Percentiles rank a stretch among this genome's conserved stretches.
phyloP scores from a whole-genome alignment of 495 filamentous ascomycete genomes.

The Physcia stellaris region DNA sequence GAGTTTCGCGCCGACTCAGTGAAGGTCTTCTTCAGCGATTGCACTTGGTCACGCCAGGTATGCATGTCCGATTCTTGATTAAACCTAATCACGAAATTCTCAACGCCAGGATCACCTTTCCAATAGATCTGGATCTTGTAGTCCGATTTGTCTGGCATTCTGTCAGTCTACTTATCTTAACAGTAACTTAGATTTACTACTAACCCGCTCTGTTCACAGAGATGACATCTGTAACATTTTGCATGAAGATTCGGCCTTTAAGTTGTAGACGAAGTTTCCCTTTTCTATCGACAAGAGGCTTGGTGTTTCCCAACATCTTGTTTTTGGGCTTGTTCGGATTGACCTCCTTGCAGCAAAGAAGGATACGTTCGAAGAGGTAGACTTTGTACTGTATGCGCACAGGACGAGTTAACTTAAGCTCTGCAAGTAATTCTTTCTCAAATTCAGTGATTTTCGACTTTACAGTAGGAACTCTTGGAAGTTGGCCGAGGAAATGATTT shows the following conservation, averaged over 20 bases:
- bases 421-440: slow-evolving; percentile 18
- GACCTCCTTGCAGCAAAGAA: slow-evolving; percentile 95
- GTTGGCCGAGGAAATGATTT: slow-evolving; percentile 1
- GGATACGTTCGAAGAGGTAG: slow-evolving; percentile 88
- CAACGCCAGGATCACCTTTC: slow-evolving; percentile 92
- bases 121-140: slow-evolving; percentile 97
- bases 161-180: not conserved
- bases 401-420: slow-evolving; percentile 12
- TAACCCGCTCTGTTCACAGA: slow-evolving; percentile 73
- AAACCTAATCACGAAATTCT: slow-evolving; percentile 92
- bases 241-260: slow-evolving; percentile 98
- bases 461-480: not conserved
- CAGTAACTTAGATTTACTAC: slow-evolving; percentile 3
- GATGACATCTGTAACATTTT: slow-evolving; percentile 90
- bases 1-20: slow-evolving; percentile 31
- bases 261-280: slow-evolving; percentile 73
- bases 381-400: slow-evolving; percentile 67
- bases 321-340: slow-evolving; percentile 73
- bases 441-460: not conserved
- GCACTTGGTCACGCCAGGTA: slow-evolving; percentile 62
- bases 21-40: slow-evolving; percentile 32
- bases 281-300: slow-evolving; percentile 57
- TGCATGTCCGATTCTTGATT: slow-evolving; percentile 80
- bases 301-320: slow-evolving; percentile 52
- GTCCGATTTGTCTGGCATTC: slow-evolving; percentile 30